A percentile compares a stretch with the other conserved stretches of the same genome.
Conservation (phyloP, 2,329 filamentous ascomycete genomes). For the Xylaria sp. region DNA sequence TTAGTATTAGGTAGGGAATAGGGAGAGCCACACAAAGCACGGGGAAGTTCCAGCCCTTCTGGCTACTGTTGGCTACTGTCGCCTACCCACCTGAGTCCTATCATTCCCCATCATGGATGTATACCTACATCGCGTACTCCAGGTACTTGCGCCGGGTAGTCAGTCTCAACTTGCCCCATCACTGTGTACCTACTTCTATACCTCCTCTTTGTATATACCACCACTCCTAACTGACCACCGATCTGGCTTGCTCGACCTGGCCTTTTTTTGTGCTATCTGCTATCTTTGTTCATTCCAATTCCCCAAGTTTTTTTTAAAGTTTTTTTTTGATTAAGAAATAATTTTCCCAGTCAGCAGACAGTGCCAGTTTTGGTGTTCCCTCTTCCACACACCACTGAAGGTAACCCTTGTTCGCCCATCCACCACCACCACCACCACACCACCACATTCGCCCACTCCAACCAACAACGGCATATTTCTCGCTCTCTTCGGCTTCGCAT, state of each 20-base stretch:
- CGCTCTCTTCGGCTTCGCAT: conserved; percentile 34
- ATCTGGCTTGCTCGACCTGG: conserved; percentile 15
- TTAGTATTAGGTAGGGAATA: no score
- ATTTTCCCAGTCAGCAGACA: conserved; percentile 27
- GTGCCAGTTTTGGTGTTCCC: conserved; percentile 19
- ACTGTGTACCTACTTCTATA: conserved; percentile 22
- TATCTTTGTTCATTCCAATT: conserved; percentile 31
- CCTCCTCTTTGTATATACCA: conserved; percentile 18
- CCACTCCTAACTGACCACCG: conserved; percentile 16
- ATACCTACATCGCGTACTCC: no score
- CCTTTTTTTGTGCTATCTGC: conserved; percentile 25
- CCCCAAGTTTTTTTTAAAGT: conserved; percentile 7
- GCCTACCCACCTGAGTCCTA: conserved; percentile 14
- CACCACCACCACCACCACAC: conserved; percentile 30
- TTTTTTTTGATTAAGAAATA: conserved; percentile 22
- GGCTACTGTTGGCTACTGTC: neutral
- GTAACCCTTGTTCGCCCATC: conserved; percentile 34
- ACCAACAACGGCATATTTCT: conserved; percentile 36
- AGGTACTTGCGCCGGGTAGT: no score
- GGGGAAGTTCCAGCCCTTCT: conserved; percentile 28
- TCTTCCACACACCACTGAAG: conserved; percentile 24
- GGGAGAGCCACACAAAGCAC: conserved; percentile 29
- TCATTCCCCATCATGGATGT: conserved; percentile 18
- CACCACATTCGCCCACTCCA: conserved; percentile 33
- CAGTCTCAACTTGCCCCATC: conserved; percentile 1